Evolutionary conservation across 1,284 basidiomycete genomes (phyloP), one percentile per base, ranked within the genome.

Genomic region (Golubevia sp.): DNA sequence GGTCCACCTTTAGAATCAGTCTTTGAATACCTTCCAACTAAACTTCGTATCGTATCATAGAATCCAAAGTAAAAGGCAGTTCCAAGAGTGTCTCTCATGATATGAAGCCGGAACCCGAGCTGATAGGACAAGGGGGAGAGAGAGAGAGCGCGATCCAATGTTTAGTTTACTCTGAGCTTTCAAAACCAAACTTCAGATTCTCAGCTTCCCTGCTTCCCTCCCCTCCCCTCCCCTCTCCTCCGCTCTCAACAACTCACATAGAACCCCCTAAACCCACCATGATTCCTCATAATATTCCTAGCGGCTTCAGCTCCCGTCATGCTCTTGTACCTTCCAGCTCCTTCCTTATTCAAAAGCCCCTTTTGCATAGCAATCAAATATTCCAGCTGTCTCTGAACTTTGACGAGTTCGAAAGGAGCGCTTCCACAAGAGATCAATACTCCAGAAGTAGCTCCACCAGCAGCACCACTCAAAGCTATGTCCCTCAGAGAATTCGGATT

Each of bases 331-430:
- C 26, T 56, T 34, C 18, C 18, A 5, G 13, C 7, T n/a, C 54
- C 23, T 8, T n/a, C 54, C 20, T 18, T 3, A 52, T 52, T 52
- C 21, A 26, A 55, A 23, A 63, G 34, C 0, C 73, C 73, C 49
- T 74, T 70, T 51, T 83, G 80, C 1, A 76, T 65, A 0, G 74
- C 72, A 25, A 82, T 83, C 2, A 83, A 67, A 26, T 74, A 83
- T 56, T 83, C 80, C 21, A 83, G 61, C 60, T 83, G 80, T 2
- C 79, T 59, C 55, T 86, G 71, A 70, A 94, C 93, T 88, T 98
- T 97, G 75, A 97, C 93, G 50, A 98, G 89, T 84, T 97, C 95
- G 75, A 98, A 98, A 30, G 95, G 84, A 26, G 82, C 82, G 6
- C 84, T 84, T 5, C 79, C 78, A 44, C 73, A 77, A 55, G 77